phyloP scores from a whole-genome alignment of 1,284 basidiomycete species.

The Pseudozyma hubeiensis region DNA sequence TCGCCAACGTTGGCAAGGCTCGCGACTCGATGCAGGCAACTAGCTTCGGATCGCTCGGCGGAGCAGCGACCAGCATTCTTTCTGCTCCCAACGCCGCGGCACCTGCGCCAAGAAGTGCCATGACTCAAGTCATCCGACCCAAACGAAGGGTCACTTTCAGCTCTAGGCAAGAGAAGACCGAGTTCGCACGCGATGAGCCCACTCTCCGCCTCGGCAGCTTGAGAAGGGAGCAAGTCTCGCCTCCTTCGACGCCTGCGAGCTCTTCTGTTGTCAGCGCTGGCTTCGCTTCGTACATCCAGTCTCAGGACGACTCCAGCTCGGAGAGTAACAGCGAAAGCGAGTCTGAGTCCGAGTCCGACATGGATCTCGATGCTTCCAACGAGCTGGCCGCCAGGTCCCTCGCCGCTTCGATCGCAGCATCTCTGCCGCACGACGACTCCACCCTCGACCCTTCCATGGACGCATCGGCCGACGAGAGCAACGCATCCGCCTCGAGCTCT shows the following conservation, averaged over 20 bases:
- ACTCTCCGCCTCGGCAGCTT: slow-evolving; percentile 47
- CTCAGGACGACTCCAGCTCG: slow-evolving; percentile 33
- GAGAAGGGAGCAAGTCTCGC: slow-evolving; percentile 40
- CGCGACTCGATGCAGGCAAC: slow-evolving; percentile 24
- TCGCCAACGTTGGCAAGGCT: slow-evolving; percentile 12
- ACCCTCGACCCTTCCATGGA: slow-evolving; percentile 34
- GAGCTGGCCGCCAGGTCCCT: slow-evolving; percentile 39
- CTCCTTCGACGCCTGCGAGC: slow-evolving; percentile 39
- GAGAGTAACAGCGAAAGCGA: slow-evolving; percentile 46
- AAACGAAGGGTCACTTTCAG: slow-evolving; percentile 56
- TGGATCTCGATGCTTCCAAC: slow-evolving; percentile 42
- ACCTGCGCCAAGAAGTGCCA: slow-evolving; percentile 19
- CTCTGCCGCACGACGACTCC: slow-evolving; percentile 44
- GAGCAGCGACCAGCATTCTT: slow-evolving; percentile 30
- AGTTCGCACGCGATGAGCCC: slow-evolving; percentile 51
- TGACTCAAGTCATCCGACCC: slow-evolving; percentile 45
- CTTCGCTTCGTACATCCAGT: slow-evolving; percentile 42
- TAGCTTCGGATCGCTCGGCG: slow-evolving; percentile 24
- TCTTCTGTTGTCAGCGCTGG: slow-evolving; percentile 36
- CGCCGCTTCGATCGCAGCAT: slow-evolving; percentile 46
- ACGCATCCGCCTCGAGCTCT: slow-evolving; percentile 24
- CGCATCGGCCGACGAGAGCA: slow-evolving; percentile 15
- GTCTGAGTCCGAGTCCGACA: slow-evolving; percentile 43
- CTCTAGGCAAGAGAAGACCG: slow-evolving; percentile 52
- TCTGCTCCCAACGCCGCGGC: slow-evolving; percentile 16